Base-by-base conservation (phyloP, 306 rosid genomes). In the Carpinus fangiana region DNA sequence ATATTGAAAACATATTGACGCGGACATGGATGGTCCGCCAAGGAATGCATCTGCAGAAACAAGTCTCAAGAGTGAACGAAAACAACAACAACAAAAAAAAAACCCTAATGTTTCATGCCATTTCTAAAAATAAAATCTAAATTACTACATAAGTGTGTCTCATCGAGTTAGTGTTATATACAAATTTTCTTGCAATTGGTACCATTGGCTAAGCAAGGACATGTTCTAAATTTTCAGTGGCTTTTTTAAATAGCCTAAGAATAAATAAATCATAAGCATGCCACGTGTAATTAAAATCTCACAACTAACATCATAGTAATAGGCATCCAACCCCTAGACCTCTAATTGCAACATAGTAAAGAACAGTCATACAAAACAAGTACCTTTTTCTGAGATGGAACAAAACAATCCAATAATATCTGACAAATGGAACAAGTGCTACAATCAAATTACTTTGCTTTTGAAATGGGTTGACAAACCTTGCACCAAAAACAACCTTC, bases 401-500 rank as follows among this genome's bases (percentile, higher is more conserved):
- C 34, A 41, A 41, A 41, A 41, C 8, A 6, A 41, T 23, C 8
- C 57, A 2, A 26, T 9, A 23, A 59, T 14, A 59, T 59, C 38
- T 59, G 38, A 12, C 1, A 59, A 21, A 10, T 59, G 36, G 7
- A 38, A 60, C 54, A 23, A 60, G 18, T 60, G 18, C 66, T 21
- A 26, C 38, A 7, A 14, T 23, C 38, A 59, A 59, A 59, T 41
- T 41, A 41, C 45, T 41, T 41, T 41, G 45, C 45, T 41, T 41
- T 41, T 41, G 45, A 41, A 67, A 7, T 17, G 7, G 50, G 8
- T 41, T 1, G 72, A 47, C 12, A 71, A 71, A 71, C 57, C 57
- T 59, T 62, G 60, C 31, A 48, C 28, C 72, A 46, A 12, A 59
- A 41, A 57, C 73, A 6, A 10, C 38, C 62, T 68, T 50, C 82